These are phyloP conservation scores for Coemansia sp. DNA, from an alignment of 192 early-diverging fungal genomes.

Conservation along the genomic window DNA sequence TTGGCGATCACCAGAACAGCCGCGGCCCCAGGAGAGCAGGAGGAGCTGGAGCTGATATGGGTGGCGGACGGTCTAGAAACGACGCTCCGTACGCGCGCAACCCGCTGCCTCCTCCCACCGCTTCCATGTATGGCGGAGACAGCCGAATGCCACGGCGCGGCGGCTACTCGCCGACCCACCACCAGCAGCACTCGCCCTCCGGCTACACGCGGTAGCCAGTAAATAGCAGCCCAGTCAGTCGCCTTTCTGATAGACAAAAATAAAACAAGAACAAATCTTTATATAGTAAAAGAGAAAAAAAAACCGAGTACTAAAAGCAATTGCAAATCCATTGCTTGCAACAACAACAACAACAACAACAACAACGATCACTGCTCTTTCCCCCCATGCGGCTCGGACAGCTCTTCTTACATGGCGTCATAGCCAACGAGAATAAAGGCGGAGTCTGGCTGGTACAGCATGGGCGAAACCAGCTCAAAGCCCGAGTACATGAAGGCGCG, in stretches of 20 bases:
- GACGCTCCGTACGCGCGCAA: neutral
- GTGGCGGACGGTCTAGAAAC: neutral
- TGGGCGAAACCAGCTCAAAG: conserved; percentile 61
- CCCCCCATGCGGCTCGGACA: too few species aligned
- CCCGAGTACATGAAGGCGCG: conserved; percentile 70
- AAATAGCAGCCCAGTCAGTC: neutral
- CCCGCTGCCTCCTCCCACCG: neutral
- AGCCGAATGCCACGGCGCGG: neutral
- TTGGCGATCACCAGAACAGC: neutral
- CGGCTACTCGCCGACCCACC: neutral
- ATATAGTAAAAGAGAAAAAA: conserved; percentile 4
- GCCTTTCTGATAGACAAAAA: conserved; percentile 6
- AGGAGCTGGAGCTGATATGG: neutral
- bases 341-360: conserved; percentile 8
- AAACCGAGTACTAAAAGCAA: neutral
- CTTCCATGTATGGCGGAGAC: neutral
- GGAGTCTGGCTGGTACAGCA: conserved; percentile 59
- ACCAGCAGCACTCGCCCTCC: neutral
- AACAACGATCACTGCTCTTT: too few species aligned
- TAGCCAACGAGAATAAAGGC: conserved; percentile 60
- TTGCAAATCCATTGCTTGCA: neutral
- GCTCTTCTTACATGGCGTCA: conserved; percentile 51
- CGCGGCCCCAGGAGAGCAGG: neutral
- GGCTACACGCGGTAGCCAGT: neutral
- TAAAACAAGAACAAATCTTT: conserved; percentile 2